These are phyloP conservation scores for Bolboschoenoplectus hybrid DNA, from an alignment of 202 grass and related monocot species.

Conservation along the genomic window DNA sequence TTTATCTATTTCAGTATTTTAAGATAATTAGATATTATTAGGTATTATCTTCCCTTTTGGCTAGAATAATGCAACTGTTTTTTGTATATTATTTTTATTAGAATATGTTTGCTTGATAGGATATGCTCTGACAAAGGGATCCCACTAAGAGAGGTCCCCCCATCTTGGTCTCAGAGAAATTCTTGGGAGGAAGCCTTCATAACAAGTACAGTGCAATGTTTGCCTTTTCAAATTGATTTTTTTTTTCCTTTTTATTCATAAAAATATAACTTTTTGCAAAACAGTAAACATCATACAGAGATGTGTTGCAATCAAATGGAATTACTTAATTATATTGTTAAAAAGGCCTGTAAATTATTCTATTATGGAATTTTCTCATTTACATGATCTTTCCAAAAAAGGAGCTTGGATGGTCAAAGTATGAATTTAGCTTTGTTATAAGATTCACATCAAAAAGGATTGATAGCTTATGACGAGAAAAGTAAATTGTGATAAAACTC, in stretches of 20 bases:
- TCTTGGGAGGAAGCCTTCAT: slow-evolving; percentile 89
- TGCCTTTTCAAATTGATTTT: background rate
- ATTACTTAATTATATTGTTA: background rate
- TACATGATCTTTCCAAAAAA: background rate
- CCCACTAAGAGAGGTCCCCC: slow-evolving; percentile 62
- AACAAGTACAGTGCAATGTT: slow-evolving; percentile 58
- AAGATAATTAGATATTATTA: background rate
- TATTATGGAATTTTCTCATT: slow-evolving; percentile 5
- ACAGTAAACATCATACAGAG: background rate
- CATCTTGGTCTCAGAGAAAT: slow-evolving; percentile 72
- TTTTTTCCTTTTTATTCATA: slow-evolving; percentile 26
- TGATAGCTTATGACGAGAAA: background rate
- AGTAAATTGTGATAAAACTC: slow-evolving; percentile 23
- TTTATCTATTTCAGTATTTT: background rate
- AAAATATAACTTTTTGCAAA: background rate
- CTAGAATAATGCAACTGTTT: slow-evolving; percentile 32
- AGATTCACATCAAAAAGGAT: background rate
- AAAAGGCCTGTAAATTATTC: background rate
- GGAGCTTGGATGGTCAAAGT: background rate
- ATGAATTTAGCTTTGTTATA: background rate
- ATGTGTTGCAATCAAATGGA: slow-evolving; percentile 27
- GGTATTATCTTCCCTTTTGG: background rate
- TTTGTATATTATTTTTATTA: slow-evolving; percentile 26
- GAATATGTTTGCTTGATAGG: slow-evolving; percentile 49
- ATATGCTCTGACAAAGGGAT: slow-evolving; percentile 74